These are phyloP conservation scores for Athelia psychrophila DNA, from an alignment of 1,284 basidiomycete species.

Conservation along the genomic window DNA sequence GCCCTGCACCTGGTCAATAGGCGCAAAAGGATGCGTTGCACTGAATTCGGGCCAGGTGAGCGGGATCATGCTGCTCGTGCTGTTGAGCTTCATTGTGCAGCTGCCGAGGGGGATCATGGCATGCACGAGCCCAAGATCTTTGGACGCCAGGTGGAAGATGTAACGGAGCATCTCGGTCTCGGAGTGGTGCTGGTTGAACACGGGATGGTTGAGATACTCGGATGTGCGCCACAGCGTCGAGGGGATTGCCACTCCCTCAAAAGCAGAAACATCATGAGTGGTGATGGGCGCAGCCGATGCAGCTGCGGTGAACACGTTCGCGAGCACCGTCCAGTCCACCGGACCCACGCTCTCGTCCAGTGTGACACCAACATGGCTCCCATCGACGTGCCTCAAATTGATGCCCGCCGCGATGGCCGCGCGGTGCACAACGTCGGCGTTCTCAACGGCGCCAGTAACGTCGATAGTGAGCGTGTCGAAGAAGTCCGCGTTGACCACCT, in stretches of 20 bases:
- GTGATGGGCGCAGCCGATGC: slow-evolving; percentile 41
- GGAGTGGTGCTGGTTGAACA: slow-evolving; percentile 95
- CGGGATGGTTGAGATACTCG: slow-evolving; percentile 79
- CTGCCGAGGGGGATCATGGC: slow-evolving; percentile 97
- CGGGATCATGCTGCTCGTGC: slow-evolving; percentile 95
- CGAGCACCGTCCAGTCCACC: slow-evolving; percentile 71
- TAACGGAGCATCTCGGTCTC: slow-evolving; percentile 99
- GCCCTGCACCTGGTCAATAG: slow-evolving; percentile 86
- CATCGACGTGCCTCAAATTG: slow-evolving; percentile 85
- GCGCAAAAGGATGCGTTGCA: slow-evolving; percentile 90
- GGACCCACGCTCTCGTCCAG: slow-evolving; percentile 90
- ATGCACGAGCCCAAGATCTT: slow-evolving; percentile 94
- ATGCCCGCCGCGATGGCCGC: slow-evolving; percentile 68
- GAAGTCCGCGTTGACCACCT: slow-evolving; percentile 62
- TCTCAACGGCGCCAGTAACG: slow-evolving; percentile 56
- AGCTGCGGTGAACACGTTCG: slow-evolving; percentile 79
- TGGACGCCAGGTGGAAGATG: slow-evolving; percentile 90
- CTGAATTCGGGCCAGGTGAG: slow-evolving; percentile 93
- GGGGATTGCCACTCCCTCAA: slow-evolving; percentile 45
- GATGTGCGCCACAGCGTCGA: slow-evolving; percentile 66
- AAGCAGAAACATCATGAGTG: slow-evolving; percentile 40
- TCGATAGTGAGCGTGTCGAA: slow-evolving; percentile 96
- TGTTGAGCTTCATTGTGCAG: slow-evolving; percentile 97
- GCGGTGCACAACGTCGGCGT: slow-evolving; percentile 68
- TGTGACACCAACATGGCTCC: slow-evolving; percentile 80